phyloP scores from a whole-genome alignment of 2,329 filamentous ascomycete genomes.

The Fusarium albosuccineum region DNA sequence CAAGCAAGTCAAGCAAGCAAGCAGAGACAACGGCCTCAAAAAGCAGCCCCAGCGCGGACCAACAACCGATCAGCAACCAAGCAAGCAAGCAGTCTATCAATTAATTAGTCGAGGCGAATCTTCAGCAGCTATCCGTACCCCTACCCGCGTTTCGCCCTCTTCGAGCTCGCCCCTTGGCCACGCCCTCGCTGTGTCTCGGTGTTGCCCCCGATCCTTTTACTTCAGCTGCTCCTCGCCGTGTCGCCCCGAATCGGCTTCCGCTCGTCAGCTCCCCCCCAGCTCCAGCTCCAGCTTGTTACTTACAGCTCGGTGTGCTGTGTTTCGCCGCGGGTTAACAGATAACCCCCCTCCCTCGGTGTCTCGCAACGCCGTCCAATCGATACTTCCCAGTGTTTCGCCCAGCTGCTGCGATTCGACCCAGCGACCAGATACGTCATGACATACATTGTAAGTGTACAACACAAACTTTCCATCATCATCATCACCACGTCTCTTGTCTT shows the following conservation, averaged over 20 bases:
- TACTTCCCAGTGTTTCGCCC: constrained; percentile 17
- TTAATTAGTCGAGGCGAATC: constrained; percentile 33
- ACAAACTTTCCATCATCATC: constrained; percentile 30
- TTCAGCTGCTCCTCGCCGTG: constrained; percentile 12
- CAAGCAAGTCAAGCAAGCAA: constrained; percentile 36
- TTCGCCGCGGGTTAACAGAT: constrained; percentile 26
- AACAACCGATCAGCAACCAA: not conserved
- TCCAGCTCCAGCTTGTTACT: constrained; percentile 5
- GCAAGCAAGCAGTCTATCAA: not conserved
- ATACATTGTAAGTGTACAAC: constrained; percentile 55
- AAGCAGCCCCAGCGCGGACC: constrained; percentile 26
- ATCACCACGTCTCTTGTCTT: constrained; percentile 7
- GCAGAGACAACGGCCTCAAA: constrained; percentile 22
- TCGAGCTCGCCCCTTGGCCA: constrained; percentile 15
- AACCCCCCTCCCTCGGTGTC: constrained; percentile 19
- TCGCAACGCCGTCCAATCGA: constrained; percentile 37
- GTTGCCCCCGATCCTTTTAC: constrained; percentile 13
- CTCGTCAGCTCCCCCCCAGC: not conserved
- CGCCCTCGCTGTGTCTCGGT: constrained; percentile 21
- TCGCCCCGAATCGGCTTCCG: constrained; percentile 10
- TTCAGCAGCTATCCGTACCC: constrained; percentile 30
- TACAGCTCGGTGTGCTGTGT: constrained; percentile 24
- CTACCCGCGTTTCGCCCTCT: constrained; percentile 27
- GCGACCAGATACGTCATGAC: constrained; percentile 53
- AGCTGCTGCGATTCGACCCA: constrained; percentile 34